Evolutionary conservation across 345 rosid species (phyloP), one percentile per base, ranked within the genome.

Genomic region (Citrus glauca): DNA sequence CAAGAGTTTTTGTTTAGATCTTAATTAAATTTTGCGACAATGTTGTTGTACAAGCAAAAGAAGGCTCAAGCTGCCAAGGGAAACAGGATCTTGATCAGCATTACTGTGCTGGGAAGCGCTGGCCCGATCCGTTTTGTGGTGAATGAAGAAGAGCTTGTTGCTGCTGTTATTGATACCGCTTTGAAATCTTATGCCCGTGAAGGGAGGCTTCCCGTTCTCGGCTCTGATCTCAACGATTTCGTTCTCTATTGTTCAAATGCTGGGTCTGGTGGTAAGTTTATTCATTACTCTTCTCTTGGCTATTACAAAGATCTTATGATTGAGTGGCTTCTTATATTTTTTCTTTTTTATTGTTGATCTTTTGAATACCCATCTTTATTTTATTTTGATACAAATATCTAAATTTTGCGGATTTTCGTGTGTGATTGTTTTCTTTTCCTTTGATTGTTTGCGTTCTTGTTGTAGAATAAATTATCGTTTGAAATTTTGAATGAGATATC

Each of bases 61-160:
- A 97, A 93, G 93, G 87, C 79, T 20, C 90, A 84, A 79, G 48
- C 63, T 37, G 79, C 88, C 66, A 88, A 88, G 82, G 94, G 97
- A 69, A 93, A 90, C 80, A 77, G 98, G 81, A 78, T 97, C 53
- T 83, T 97, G 53, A 88, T 94, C 40, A 94, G 91, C 82, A 84
- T 97, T 69, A 94, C 90, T 8, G 98, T 97, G 69, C 64, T 93
- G 69, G 99, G 99, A 24, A 97, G 98, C 74, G 93, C 99, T 0
- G 98, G 98, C 14, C 98, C 98, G 85, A 90, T 97, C 85, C 97
- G 99, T 32, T 90, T 94, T 73, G 92, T 97, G 17, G 97, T 94
- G 4, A 86, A 82, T 74, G 98, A 97, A 81, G 87, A 87, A 30
- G 94, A 94, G 73, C 87, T 87, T 9, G 94, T 94, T 4, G 93